Evolutionary conservation across 2,329 filamentous ascomycete species (phyloP).

Genomic region (Aurifilum marmelostoma): DNA sequence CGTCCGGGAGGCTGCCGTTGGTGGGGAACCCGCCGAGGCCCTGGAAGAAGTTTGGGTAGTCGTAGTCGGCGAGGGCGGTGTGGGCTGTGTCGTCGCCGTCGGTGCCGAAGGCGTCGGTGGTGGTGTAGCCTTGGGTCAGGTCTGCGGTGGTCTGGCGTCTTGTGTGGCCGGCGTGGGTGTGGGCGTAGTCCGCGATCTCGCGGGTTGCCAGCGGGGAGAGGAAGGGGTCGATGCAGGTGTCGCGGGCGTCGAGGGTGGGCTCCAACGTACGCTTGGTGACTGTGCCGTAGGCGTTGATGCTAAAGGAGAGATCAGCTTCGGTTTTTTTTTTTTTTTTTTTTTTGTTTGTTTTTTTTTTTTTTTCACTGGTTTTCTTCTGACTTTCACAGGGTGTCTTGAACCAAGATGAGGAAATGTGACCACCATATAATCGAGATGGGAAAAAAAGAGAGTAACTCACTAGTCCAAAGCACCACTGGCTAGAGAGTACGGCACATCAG

Average conservation of each 20-base stretch:
- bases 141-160: constrained; percentile 52
- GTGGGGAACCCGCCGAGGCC: constrained; percentile 51
- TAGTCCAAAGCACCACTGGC: constrained; percentile 42
- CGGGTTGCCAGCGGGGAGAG: constrained; percentile 32
- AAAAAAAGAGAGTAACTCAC: constrained; percentile 29
- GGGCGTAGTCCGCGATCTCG: constrained; percentile 28
- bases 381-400: too few species aligned
- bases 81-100: constrained; percentile 60
- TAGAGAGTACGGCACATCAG: constrained; percentile 52
- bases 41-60: constrained; percentile 54
- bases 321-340: neutral
- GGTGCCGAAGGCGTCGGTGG: constrained; percentile 59
- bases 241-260: constrained; percentile 38
- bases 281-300: constrained; percentile 48
- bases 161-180: constrained; percentile 42
- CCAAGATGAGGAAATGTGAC: too few species aligned
- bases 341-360: too few species aligned
- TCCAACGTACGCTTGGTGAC: constrained; percentile 36
- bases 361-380: too few species aligned
- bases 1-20: constrained; percentile 44
- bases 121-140: constrained; percentile 54
- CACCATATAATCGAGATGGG: too few species aligned
- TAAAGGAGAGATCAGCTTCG: constrained; percentile 11
- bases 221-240: constrained; percentile 53
- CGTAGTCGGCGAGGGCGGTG: constrained; percentile 49